Percentiles rank a stretch among this genome's conserved stretches.
Evolutionary conservation across 306 rosid species (phyloP).

Genomic region (Leucaena leucocephala): DNA sequence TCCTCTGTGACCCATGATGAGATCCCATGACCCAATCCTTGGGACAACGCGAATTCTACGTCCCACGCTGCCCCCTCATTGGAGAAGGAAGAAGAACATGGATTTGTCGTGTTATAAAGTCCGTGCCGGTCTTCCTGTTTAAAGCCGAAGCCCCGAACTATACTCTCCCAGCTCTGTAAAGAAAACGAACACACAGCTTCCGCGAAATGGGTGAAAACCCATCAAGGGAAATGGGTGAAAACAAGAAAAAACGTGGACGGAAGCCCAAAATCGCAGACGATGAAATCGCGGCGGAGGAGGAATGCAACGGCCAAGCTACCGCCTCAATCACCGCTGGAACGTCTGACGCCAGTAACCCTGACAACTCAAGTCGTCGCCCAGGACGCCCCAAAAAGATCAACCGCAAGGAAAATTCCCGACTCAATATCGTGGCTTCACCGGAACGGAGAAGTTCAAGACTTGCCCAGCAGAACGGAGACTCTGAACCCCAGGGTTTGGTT

Average conservation of each 20-base stretch:
- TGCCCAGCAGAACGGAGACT: constrained; percentile 53
- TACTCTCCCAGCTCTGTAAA: neutral
- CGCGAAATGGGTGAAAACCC: constrained; percentile 49
- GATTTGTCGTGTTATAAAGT: neutral
- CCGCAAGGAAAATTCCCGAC: constrained; percentile 14
- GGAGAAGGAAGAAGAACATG: neutral
- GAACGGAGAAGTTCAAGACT: constrained; percentile 55
- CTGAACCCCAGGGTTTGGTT: constrained; percentile 1
- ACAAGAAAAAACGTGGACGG: constrained; percentile 58
- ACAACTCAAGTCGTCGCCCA: constrained; percentile 39
- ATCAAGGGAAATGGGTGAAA: constrained; percentile 46
- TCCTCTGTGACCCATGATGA: neutral
- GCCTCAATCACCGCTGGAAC: constrained; percentile 26
- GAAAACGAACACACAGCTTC: neutral
- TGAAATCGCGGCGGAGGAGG: constrained; percentile 36
- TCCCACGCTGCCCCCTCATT: neutral
- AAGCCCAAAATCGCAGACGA: constrained; percentile 46
- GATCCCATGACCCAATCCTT: neutral
- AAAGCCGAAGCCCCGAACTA: neutral
- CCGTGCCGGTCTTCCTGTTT: neutral
- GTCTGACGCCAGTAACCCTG: constrained; percentile 27
- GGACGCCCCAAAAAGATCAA: constrained; percentile 56
- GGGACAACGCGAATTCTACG: neutral
- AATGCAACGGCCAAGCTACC: constrained; percentile 24
- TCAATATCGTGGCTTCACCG: constrained; percentile 32